Evolutionary conservation across 306 rosid genomes (phyloP), one percentile per base, ranked within the genome.

Genomic region (Dryas drummondii): DNA sequence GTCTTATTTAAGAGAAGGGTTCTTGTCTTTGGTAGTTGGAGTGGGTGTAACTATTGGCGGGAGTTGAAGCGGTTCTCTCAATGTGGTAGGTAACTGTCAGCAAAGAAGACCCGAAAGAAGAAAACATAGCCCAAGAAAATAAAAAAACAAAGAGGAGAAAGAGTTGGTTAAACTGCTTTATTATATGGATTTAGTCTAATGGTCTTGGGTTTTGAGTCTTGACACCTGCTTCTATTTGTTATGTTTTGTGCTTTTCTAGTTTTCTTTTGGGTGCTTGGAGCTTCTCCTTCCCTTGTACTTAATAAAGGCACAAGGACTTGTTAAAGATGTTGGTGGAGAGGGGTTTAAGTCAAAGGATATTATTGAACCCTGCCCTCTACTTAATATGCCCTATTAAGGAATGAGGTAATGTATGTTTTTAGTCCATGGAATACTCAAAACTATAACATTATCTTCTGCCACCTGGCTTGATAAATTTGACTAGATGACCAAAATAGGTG

Each of bases 111-210:
- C 45, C 41, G 26, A 32, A 17, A 32, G 2, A 26, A 17, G 71
- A 22, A 17, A 56, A 9, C 40, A 32, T 70, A 53, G 27, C 61
- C n/a, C 7, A 52, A 69, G 4, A 44, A 69, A 16, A 44, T 27
- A 70, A 46, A 69, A 5, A n/a, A 41, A 6, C 12, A 48, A 5
- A 60, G 44, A 72, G 22, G 26, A 37, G 69, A 41, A 66, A 61
- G 40, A 69, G 72, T 78, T 82, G 65, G 83, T 76, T 86, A 56
- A 83, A 71, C 85, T 80, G 83, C 87, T 54, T 73, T 71, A 17
- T 56, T 54, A 48, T 48, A 71, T 42, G 51, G 66, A 56, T 67
- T 83, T 14, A 71, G 64, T 26, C 10, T 11, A 27, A 27, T 27
- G 37, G 37, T 27, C 37, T 61, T 5, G n/a, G 59, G 49, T 26